Evolutionary conservation across 2,329 filamentous ascomycete genomes (phyloP).

Genomic region (Apiospora phragmitis): DNA sequence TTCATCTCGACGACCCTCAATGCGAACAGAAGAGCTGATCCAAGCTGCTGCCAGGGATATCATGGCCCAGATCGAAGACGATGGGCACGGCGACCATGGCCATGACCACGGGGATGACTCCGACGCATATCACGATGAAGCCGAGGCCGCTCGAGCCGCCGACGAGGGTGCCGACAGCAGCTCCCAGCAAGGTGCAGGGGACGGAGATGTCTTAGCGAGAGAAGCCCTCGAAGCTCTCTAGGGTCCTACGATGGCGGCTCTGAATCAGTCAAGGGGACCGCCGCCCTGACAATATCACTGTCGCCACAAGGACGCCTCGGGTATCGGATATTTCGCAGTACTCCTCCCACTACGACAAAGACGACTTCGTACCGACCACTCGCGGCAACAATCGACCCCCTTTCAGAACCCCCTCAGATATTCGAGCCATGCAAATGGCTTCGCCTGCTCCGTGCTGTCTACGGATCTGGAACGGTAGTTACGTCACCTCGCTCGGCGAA

Average conservation of each 20-base stretch:
- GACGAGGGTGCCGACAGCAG: slow-evolving; percentile 44
- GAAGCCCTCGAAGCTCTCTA: slow-evolving; percentile 57
- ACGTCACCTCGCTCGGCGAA: slow-evolving; percentile 58
- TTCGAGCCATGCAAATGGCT: slow-evolving; percentile 71
- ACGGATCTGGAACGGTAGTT: slow-evolving; percentile 28
- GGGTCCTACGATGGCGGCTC: slow-evolving; percentile 46
- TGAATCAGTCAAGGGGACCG: slow-evolving; percentile 29
- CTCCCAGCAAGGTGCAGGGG: slow-evolving; percentile 52
- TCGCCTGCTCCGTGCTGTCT: slow-evolving; percentile 62
- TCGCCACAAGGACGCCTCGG: slow-evolving; percentile 38
- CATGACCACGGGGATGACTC: slow-evolving; percentile 27
- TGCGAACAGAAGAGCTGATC: slow-evolving; percentile 52
- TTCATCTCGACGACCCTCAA: slow-evolving; percentile 35
- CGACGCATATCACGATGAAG: slow-evolving; percentile 23
- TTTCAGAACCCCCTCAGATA: slow-evolving; percentile 69
- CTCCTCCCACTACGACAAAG: slow-evolving; percentile 34
- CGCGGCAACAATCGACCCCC: slow-evolving; percentile 62
- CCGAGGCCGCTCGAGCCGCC: slow-evolving; percentile 23
- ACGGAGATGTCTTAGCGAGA: slow-evolving; percentile 62
- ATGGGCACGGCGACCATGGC: slow-evolving; percentile 26
- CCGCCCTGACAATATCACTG: slow-evolving; percentile 34
- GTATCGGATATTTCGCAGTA: slow-evolving; percentile 53
- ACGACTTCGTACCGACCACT: slow-evolving; percentile 53
- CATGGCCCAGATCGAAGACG: slow-evolving; percentile 46
- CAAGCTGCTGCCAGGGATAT: slow-evolving; percentile 54